phyloP scores from a whole-genome alignment of 257 asterid species.

The Eucommia ulmoides region DNA sequence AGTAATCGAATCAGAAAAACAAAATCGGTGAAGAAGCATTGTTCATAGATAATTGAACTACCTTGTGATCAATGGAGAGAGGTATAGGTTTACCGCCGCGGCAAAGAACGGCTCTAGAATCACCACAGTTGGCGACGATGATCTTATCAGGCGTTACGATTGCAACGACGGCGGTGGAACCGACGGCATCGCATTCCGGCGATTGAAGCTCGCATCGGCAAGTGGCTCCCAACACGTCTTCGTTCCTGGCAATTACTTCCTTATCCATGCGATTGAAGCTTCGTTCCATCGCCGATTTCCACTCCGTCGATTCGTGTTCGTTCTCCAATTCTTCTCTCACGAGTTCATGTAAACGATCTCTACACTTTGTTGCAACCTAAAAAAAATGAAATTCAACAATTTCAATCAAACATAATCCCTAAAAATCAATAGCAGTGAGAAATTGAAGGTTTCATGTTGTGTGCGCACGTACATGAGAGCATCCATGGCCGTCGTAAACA shows the following conservation, averaged over 20 bases:
- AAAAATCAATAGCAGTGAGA: too few relatives aligned
- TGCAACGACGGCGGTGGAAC: conserved; percentile 69
- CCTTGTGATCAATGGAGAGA: conserved; percentile 67
- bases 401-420: too few relatives aligned
- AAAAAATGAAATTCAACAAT: background rate
- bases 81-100: conserved; percentile 54
- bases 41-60: too few relatives aligned
- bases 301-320: conserved; percentile 9
- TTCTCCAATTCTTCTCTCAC: conserved; percentile 51
- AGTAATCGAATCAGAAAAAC: background rate
- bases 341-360: conserved; percentile 54
- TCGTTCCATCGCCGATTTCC: conserved; percentile 48
- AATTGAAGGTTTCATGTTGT: background rate
- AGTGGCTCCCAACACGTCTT: conserved; percentile 9
- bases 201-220: conserved; percentile 63
- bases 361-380: conserved; percentile 59
- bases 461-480: background rate
- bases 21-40: too few relatives aligned
- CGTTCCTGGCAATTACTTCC: conserved; percentile 31
- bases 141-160: conserved; percentile 35
- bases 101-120: conserved; percentile 74
- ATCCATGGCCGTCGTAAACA: background rate
- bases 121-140: conserved; percentile 69
- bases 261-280: conserved; percentile 71
- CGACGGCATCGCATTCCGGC: conserved; percentile 65